Percentiles rank a stretch among this genome's conserved stretches.
Conservation (phyloP, 2,329 filamentous ascomycete species). For the Colletotrichum graminicola region DNA sequence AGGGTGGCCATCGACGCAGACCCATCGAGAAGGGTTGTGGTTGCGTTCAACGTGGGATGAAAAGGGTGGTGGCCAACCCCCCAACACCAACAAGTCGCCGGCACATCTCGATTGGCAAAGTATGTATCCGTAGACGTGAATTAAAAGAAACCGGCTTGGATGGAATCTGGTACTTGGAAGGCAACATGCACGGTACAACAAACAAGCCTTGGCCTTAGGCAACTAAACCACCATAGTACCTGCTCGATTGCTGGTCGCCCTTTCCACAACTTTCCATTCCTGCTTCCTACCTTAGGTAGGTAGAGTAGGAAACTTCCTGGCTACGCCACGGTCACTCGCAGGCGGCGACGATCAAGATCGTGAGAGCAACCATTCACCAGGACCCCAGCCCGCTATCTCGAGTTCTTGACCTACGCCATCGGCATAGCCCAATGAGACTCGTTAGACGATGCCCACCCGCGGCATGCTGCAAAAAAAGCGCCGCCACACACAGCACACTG, state of each 20-base stretch:
- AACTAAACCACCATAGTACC: background rate
- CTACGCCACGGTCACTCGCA: background rate
- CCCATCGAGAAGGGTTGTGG: conserved; percentile 12
- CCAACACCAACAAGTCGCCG: conserved; percentile 11
- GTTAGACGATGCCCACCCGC: background rate
- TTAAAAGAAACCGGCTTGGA: conserved; percentile 1
- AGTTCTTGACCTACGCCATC: background rate
- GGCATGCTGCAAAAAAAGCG: background rate
- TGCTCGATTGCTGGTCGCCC: background rate
- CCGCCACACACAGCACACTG: conserved; percentile 1
- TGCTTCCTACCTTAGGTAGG: background rate
- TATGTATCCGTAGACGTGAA: background rate
- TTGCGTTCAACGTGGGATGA: conserved; percentile 21
- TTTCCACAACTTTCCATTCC: background rate
- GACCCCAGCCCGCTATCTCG: conserved; percentile 13
- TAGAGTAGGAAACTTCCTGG: no score
- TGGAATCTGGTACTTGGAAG: background rate
- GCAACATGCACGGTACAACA: background rate
- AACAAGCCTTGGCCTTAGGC: conserved; percentile 2
- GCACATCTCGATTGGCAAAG: background rate
- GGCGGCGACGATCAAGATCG: conserved; percentile 11
- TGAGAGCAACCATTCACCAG: conserved; percentile 19
- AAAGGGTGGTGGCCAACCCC: background rate
- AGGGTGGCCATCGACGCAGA: background rate
- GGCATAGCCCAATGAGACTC: background rate